Evolutionary conservation across 768 basidiomycete species (phyloP).

Genomic region (Suillus variegatus): DNA sequence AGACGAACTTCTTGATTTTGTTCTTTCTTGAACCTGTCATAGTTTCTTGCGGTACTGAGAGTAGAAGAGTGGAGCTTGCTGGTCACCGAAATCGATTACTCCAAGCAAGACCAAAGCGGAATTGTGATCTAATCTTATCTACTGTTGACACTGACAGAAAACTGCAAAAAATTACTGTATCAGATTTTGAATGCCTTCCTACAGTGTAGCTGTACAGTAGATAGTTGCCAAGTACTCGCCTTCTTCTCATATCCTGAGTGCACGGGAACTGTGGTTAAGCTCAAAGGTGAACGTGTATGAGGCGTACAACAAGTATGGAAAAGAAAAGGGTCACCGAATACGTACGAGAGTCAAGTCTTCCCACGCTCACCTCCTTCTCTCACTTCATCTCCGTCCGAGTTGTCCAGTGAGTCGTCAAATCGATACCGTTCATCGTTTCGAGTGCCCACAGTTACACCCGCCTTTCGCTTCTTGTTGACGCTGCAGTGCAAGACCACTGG

Average conservation of each 20-base stretch:
- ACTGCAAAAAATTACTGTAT: too few relatives aligned
- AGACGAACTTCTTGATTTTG: conserved; percentile 51
- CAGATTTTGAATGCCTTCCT: background rate
- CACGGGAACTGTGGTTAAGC: background rate
- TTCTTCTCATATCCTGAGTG: background rate
- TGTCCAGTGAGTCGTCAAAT: too few relatives aligned
- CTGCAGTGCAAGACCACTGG: background rate
- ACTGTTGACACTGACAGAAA: too few relatives aligned
- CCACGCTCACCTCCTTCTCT: too few relatives aligned
- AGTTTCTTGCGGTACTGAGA: background rate
- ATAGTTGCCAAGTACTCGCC: background rate
- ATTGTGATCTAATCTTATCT: background rate
- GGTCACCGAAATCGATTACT: background rate
- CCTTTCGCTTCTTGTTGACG: background rate
- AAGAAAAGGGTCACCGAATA: too few relatives aligned
- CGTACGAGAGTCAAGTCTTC: too few relatives aligned
- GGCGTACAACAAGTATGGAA: too few relatives aligned
- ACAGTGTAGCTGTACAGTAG: background rate
- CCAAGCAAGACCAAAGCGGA: background rate
- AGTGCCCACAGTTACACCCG: too few relatives aligned
- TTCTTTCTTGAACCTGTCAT: conserved; percentile 60
- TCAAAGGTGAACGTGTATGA: too few relatives aligned
- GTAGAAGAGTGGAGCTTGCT: background rate
- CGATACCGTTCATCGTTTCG: too few relatives aligned
- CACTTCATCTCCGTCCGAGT: too few relatives aligned